Conservation (phyloP, 2,329 filamentous ascomycete species). For the Pseudogymnoascus sp. region DNA sequence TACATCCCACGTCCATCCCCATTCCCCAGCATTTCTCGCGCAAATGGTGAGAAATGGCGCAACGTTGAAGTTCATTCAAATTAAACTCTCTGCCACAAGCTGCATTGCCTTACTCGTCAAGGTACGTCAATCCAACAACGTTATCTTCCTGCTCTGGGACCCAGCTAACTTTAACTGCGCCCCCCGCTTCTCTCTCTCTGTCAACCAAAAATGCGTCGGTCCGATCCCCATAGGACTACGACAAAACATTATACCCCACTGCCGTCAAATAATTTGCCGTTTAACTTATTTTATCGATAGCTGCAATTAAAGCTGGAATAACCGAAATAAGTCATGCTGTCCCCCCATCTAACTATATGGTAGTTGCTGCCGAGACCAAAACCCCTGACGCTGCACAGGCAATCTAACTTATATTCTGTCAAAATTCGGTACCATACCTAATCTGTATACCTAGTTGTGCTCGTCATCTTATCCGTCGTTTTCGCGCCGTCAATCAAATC, state of each 20-base stretch:
- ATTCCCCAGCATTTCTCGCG: not conserved
- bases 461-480: too few species aligned
- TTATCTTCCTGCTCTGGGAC: not conserved
- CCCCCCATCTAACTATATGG: too few species aligned
- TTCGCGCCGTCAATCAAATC: too few species aligned
- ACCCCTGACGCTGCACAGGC: not conserved
- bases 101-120: not conserved
- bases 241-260: too few species aligned
- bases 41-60: not conserved
- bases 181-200: too few species aligned
- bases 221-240: not conserved
- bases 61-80: not conserved
- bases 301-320: not conserved
- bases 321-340: not conserved
- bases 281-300: too few species aligned
- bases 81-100: not conserved
- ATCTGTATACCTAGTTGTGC: too few species aligned
- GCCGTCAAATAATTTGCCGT: too few species aligned
- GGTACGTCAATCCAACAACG: not conserved
- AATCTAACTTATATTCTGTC: too few species aligned
- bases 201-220: not conserved
- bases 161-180: not conserved
- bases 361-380: not conserved
- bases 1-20: not conserved
- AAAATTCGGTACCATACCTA: too few species aligned